Base-by-base conservation (phyloP, 2,329 filamentous ascomycete genomes). In the Fusarium virguliforme region DNA sequence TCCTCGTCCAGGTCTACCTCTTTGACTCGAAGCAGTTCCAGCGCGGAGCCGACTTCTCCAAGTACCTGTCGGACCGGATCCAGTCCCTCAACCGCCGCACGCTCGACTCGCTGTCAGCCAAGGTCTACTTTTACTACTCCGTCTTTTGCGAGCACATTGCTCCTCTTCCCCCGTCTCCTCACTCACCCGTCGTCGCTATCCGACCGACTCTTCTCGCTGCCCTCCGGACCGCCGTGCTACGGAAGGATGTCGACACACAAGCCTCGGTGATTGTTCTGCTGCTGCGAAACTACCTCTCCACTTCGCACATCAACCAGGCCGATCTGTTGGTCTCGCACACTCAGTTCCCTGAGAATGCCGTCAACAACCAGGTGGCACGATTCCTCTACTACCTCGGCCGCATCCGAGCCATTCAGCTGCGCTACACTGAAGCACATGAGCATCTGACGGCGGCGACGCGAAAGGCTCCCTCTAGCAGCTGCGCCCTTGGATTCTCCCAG, bases 121-220 rank as follows among this genome's bases (percentile, higher is more conserved):
- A 97, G 83, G 94, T 95, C 70, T 99, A 98, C 87, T 98, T 98
- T 84, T 99, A 99, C 87, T 97, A 94, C 84, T 94, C 94, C 26
- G 87, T 98, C 76, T 98, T 98, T 86, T 94, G 92, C 84, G 96
- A 99, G 87, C 91, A 97, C 82, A 89, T 97, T 68, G 89, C 91
- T 67, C 95, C 95, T 24, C 89, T 95, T 70, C 93, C 96, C 48
- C 95, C 95, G 26, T 98, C 95, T 58, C 92, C 94, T 62, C 91
- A 94, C 77, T 97, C 95, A 7, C 92, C 94, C 4, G 90, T 97
- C 73, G 93, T 98, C 68, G 88, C 91, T 41, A 94, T 97, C 77
- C 92, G 96, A 65, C 94, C 95, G 62, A 92, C 91, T 70, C 88
- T 99, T 56, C 90, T 99, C 61, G 91, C 93, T 60, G 95, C 95